Percentiles rank a stretch among this genome's conserved stretches.
These are phyloP conservation scores for Saturnispora hagleri DNA, from an alignment of 805 yeast genomes.

Conservation along the genomic window DNA sequence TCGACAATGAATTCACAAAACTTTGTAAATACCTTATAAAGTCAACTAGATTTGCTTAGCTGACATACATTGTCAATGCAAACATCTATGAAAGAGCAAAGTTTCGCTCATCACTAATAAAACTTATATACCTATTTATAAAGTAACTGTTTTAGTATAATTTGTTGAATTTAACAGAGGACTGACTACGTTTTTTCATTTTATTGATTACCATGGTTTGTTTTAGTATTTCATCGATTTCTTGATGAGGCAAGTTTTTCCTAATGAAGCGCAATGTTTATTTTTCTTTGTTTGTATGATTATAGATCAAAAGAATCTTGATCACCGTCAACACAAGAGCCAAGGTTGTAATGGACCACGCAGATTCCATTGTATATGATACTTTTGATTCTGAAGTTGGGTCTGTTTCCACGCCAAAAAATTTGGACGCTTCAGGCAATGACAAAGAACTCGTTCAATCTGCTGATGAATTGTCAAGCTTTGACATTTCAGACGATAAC, in stretches of 20 bases:
- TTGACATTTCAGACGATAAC: slow-evolving; percentile 11
- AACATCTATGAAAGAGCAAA: too few species aligned
- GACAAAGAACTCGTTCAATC: not conserved
- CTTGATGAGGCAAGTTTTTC: not conserved
- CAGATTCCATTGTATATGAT: not conserved
- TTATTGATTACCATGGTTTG: too few species aligned
- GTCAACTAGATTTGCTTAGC: too few species aligned
- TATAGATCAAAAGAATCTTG: not conserved
- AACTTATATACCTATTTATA: too few species aligned
- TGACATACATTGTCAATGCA: too few species aligned
- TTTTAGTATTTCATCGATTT: not conserved
- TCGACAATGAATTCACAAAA: too few species aligned
- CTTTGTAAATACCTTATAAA: too few species aligned
- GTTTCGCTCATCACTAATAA: too few species aligned
- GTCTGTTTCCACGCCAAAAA: not conserved
- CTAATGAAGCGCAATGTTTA: not conserved
- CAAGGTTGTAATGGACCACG: not conserved
- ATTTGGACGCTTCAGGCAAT: not conserved
- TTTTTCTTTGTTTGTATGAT: not conserved
- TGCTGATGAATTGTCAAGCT: slow-evolving; percentile 14
- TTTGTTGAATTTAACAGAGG: too few species aligned
- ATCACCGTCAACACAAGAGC: not conserved
- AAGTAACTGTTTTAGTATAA: too few species aligned
- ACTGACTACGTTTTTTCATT: too few species aligned
- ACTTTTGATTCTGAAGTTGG: not conserved